Conservation (phyloP, 2,329 filamentous ascomycete genomes). For the Monilinia aucupariae region DNA sequence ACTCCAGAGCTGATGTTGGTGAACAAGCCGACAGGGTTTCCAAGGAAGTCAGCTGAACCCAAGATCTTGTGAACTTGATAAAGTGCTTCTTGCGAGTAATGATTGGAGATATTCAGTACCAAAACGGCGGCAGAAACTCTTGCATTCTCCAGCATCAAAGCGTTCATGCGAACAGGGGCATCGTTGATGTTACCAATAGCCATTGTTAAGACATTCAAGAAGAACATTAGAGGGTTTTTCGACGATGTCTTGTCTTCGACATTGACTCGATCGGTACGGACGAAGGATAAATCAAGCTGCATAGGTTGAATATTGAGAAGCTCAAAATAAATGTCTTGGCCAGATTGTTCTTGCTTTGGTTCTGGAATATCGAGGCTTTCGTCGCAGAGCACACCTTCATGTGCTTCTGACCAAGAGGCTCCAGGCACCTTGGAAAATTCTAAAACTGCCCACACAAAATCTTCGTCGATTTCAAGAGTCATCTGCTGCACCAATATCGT, state of each 20-base stretch:
- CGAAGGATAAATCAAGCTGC: constrained; percentile 95
- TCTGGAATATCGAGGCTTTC: constrained; percentile 88
- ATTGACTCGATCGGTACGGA: constrained; percentile 93
- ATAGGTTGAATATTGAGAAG: constrained; percentile 95
- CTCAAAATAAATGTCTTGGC: constrained; percentile 97
- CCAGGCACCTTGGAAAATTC: constrained; percentile 94
- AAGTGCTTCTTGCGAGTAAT: constrained; percentile 94
- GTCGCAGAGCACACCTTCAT: constrained; percentile 80
- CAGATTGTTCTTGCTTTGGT: constrained; percentile 74
- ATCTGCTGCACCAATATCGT: constrained; percentile 92
- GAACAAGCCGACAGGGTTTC: constrained; percentile 95
- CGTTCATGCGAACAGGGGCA: constrained; percentile 88
- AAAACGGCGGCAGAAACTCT: constrained; percentile 81
- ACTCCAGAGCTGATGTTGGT: constrained; percentile 97
- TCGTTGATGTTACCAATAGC: constrained; percentile 99
- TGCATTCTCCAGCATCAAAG: constrained; percentile 90
- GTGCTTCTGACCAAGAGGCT: constrained; percentile 72
- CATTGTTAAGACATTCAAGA: constrained; percentile 98
- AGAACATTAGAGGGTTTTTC: constrained; percentile 94
- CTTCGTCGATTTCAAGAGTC: constrained; percentile 95
- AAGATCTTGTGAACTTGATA: constrained; percentile 97
- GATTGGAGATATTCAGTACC: constrained; percentile 79
- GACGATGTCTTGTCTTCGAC: constrained; percentile 90
- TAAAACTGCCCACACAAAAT: constrained; percentile 93
- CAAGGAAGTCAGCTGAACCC: constrained; percentile 93